phyloP scores from a whole-genome alignment of 2,329 filamentous ascomycete species.

The Fusarium nematophilum region DNA sequence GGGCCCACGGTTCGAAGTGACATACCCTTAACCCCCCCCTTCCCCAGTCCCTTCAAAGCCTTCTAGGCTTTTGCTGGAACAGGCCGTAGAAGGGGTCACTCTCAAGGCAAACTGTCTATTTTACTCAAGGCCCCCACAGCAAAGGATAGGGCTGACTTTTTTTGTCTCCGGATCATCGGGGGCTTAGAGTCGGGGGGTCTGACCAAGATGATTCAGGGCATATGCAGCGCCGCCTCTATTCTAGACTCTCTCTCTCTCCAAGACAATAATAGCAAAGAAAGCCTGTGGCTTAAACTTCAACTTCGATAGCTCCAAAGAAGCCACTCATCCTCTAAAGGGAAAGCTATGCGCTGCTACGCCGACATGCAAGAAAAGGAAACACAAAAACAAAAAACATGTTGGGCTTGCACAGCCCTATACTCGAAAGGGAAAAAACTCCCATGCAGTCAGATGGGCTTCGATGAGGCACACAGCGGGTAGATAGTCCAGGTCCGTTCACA shows the following conservation, averaged over 20 bases:
- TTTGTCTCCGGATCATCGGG: background rate
- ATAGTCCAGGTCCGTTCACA: conserved; percentile 4
- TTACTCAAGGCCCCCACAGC: too few relatives aligned
- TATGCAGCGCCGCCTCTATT: too few relatives aligned
- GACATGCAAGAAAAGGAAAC: too few relatives aligned
- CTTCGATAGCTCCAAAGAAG: conserved; percentile 1
- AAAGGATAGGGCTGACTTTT: conserved; percentile 31
- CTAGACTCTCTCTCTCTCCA: too few relatives aligned
- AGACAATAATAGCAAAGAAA: background rate
- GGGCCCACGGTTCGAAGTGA: conserved; percentile 28
- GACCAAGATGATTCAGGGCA: background rate
- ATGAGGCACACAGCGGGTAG: conserved; percentile 33
- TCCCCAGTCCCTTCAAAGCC: too few relatives aligned
- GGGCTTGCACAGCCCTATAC: conserved; percentile 3
- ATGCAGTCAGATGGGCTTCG: conserved; percentile 39
- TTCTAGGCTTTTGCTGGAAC: conserved; percentile 33
- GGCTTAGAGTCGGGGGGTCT: background rate
- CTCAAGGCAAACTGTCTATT: too few relatives aligned
- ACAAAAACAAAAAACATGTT: too few relatives aligned
- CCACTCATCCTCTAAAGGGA: background rate
- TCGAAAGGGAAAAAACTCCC: conserved; percentile 9
- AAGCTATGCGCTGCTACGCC: background rate
- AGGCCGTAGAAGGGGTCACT: background rate
- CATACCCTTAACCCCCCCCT: conserved; percentile 9
- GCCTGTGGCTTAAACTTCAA: background rate